These are phyloP conservation scores for Neurospora sp. DNA, from an alignment of 2,329 filamentous ascomycete species.

Conservation along the genomic window DNA sequence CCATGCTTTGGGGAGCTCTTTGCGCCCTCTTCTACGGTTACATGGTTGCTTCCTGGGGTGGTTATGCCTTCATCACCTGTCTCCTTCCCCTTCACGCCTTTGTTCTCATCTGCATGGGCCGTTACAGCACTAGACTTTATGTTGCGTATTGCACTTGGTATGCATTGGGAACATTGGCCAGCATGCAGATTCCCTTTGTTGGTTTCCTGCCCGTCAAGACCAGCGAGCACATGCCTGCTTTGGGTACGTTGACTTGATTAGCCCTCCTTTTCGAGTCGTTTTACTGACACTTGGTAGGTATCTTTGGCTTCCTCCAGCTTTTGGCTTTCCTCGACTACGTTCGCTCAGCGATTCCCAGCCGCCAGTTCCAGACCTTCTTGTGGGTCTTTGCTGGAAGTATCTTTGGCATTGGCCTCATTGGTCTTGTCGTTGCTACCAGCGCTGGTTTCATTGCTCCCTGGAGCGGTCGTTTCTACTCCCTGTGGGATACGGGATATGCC, in stretches of 20 bases:
- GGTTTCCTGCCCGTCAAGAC: slow-evolving; percentile 93
- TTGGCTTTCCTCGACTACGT: slow-evolving; percentile 89
- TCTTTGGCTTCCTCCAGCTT: slow-evolving; percentile 91
- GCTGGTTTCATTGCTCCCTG: slow-evolving; percentile 91
- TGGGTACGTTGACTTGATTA: slow-evolving; percentile 50
- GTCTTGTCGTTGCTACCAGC: slow-evolving; percentile 69
- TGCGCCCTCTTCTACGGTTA: slow-evolving; percentile 97
- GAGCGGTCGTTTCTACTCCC: slow-evolving; percentile 97
- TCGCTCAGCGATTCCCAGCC: slow-evolving; percentile 75
- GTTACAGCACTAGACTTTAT: slow-evolving; percentile 88
- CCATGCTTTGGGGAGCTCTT: slow-evolving; percentile 90
- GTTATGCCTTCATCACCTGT: slow-evolving; percentile 99
- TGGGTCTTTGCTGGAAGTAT: slow-evolving; percentile 63
- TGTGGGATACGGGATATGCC: slow-evolving; percentile 97
- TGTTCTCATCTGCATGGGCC: slow-evolving; percentile 90
- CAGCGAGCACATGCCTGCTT: slow-evolving; percentile 95
- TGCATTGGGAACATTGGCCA: slow-evolving; percentile 85
- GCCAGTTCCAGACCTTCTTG: slow-evolving; percentile 89
- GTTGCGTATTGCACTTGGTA: slow-evolving; percentile 99
- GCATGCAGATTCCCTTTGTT: slow-evolving; percentile 99
- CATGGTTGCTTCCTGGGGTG: slow-evolving; percentile 99
- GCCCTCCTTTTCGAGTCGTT: slow-evolving; percentile 5
- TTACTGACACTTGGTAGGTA: slow-evolving; percentile 42
- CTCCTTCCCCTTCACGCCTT: slow-evolving; percentile 89
- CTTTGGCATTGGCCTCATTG: slow-evolving; percentile 68